Evolutionary conservation across 371 early-diverging fungal genomes (phyloP).

Genomic region (Lichtheimia hyalospora): DNA sequence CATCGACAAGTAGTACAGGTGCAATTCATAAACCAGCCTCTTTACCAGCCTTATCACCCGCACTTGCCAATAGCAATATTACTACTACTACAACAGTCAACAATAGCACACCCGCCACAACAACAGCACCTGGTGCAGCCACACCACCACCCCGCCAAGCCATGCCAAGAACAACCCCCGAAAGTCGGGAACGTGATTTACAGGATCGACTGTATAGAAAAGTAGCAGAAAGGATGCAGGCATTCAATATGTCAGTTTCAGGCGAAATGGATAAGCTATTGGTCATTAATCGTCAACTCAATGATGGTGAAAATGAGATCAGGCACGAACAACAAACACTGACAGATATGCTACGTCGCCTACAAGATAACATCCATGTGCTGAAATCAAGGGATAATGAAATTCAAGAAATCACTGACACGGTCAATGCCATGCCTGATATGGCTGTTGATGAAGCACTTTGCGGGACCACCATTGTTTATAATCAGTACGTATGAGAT

Average conservation of each 20-base stretch:
- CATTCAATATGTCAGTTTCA: slow-evolving; percentile 45
- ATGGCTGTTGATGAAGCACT: slow-evolving; percentile 68
- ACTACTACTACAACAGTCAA: neutral
- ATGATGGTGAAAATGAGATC: slow-evolving; percentile 66
- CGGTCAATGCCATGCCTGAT: slow-evolving; percentile 60
- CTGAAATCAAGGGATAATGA: slow-evolving; percentile 57
- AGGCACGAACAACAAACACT: slow-evolving; percentile 56
- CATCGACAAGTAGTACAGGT: slow-evolving; percentile 5
- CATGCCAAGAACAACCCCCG: slow-evolving; percentile 1
- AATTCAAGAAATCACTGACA: slow-evolving; percentile 50
- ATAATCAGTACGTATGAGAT: slow-evolving; percentile 68
- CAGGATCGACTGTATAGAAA: slow-evolving; percentile 44
- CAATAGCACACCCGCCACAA: neutral
- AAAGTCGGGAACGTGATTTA: slow-evolving; percentile 7
- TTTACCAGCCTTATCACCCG: slow-evolving; percentile 15
- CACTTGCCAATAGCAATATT: neutral
- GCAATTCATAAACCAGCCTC: slow-evolving; percentile 25
- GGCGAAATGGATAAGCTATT: slow-evolving; percentile 59
- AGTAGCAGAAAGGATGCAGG: slow-evolving; percentile 39
- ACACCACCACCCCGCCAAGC: slow-evolving; percentile 5
- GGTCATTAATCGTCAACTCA: slow-evolving; percentile 58
- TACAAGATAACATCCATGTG: slow-evolving; percentile 61
- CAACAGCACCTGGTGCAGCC: slow-evolving; percentile 3
- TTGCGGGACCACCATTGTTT: slow-evolving; percentile 67
- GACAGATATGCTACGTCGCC: slow-evolving; percentile 49